Evolutionary conservation across 192 early-diverging fungal genomes (phyloP), one percentile per base, ranked within the genome.

Genomic region (Umbelopsis ramanniana): DNA sequence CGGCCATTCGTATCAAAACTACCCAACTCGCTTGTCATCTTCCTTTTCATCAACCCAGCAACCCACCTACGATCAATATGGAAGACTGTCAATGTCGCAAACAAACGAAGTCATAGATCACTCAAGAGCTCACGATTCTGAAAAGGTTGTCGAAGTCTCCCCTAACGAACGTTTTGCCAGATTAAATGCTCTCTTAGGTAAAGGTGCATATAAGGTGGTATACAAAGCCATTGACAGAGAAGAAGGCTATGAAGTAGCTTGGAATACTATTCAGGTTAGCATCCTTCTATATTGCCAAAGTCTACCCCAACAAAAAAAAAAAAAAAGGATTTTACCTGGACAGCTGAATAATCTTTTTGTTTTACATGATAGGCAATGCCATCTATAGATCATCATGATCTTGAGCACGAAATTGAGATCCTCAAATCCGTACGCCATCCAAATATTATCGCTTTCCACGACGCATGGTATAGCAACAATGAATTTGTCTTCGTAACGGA

Each of bases 171-270:
- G 86, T 45, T 87, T 85, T 76, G 80, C 83, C 0, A 79, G 88
- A 87, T n/a, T 90, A 73, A 68, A 92, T 80, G 90, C 77, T 7
- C 50, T 55, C 9, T 83, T 95, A 2, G 93, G 93, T 53, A 89
- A 89, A 73, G 93, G 93, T 6, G 93, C 93, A 1, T 93, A 93
- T 74, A 95, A 95, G 72, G 83, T 89, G 66, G 93, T 95, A 23
- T 95, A 85, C 72, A 91, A 90, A 68, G 92, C 91, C 38, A 89
- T 93, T 78, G 93, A 95, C 71, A 86, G 90, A 60, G 93, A 95
- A 69, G 91, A 94, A 75, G 93, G 93, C 22, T 86, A 93, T 17
- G 93, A 95, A 78, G 93, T 95, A 6, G 93, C 93, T n/a, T 95
- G 93, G 93, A 94, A 93, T 73, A 72, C 77, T 6, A 92, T 90